These are phyloP conservation scores for Chlorella sp. DNA, from an alignment of 139 green algal genomes.

Conservation along the genomic window DNA sequence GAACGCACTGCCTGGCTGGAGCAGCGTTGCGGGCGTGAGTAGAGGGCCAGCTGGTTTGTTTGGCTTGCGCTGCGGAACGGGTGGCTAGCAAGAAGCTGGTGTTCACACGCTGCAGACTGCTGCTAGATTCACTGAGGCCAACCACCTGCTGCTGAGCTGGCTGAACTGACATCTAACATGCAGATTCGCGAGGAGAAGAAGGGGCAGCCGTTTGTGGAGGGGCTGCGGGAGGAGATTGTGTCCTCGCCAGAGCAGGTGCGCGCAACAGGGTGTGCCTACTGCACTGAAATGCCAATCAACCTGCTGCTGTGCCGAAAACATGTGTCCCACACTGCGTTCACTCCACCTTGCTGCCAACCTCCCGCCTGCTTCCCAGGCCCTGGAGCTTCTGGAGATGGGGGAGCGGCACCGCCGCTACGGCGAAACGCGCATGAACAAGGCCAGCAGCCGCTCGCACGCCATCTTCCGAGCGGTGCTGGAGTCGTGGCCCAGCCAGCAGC, in stretches of 20 bases:
- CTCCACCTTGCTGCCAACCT: no score
- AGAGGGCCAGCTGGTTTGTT: no score
- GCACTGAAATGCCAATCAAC: no score
- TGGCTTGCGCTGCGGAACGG: background rate
- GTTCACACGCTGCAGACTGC: no score
- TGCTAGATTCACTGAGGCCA: no score
- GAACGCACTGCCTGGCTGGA: no score
- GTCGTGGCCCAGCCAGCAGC: background rate
- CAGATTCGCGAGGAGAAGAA: slow-evolving; percentile 66
- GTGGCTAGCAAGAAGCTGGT: background rate
- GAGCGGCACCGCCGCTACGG: slow-evolving; percentile 83
- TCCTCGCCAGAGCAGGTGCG: slow-evolving; percentile 75
- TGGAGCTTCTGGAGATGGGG: slow-evolving; percentile 80
- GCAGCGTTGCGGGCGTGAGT: no score
- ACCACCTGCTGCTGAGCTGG: no score
- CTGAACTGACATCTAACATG: no score
- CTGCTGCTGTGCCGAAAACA: no score
- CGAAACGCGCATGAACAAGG: slow-evolving; percentile 96
- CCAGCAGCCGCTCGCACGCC: slow-evolving; percentile 87
- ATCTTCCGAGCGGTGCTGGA: slow-evolving; percentile 2
- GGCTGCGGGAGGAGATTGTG: slow-evolving; percentile 94
- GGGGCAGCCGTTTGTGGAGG: slow-evolving; percentile 85
- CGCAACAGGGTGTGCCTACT: background rate
- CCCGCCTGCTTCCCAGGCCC: slow-evolving; percentile 55
- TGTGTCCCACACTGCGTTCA: background rate